Base-by-base conservation (phyloP, 2,329 filamentous ascomycete genomes). In the Leptographium galeiforme region DNA sequence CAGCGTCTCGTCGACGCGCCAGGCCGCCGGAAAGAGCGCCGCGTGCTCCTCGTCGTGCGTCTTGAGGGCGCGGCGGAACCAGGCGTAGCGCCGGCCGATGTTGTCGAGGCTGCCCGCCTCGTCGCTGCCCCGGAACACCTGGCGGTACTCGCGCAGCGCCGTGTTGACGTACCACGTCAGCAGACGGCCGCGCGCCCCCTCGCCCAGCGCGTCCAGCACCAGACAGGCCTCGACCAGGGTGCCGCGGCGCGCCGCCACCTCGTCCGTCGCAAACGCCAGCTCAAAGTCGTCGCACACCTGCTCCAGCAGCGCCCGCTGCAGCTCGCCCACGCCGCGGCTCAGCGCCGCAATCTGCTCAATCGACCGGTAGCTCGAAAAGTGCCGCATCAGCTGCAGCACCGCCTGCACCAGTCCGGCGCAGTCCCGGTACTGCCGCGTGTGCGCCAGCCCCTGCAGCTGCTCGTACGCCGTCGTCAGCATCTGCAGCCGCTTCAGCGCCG, bases 281-380 rank as follows among this genome's bases (percentile, higher is more conserved):
- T 98, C 93, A 65, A 98, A 98, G 68, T 98, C 93, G 69, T 97
- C 93, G 66, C 93, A 98, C n/a, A 98, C 85, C 69, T 98, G 93
- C 71, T 98, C 93, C 54, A 96, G 72, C 55, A 98, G 71, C 67
- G 96, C 90, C 56, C 90, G 76, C 70, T 98, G 93, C 58, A 98
- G 76, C 62, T 97, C 93, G 7, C 89, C 85, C 39, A 98, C 93
- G 62, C 94, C 95, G 51, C 89, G 82, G 64, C 89, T 95, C 58
- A 98, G 75, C 0, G 87, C 87, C 33, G 93, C 93, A 65, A 98
- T 97, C 75, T 98, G 93, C 66, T 97, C 91, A 61, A 98, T 97
- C 61, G 89, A 95, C 55, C 93, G 78, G 67, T 97, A 98, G 68
- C 88, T 94, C 71, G 95, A 95, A 77, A 98, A 98, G 70, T 98